Evolutionary conservation across 2,329 filamentous ascomycete genomes (phyloP), one percentile per base, ranked within the genome.

Genomic region (Diaporthe sp.): DNA sequence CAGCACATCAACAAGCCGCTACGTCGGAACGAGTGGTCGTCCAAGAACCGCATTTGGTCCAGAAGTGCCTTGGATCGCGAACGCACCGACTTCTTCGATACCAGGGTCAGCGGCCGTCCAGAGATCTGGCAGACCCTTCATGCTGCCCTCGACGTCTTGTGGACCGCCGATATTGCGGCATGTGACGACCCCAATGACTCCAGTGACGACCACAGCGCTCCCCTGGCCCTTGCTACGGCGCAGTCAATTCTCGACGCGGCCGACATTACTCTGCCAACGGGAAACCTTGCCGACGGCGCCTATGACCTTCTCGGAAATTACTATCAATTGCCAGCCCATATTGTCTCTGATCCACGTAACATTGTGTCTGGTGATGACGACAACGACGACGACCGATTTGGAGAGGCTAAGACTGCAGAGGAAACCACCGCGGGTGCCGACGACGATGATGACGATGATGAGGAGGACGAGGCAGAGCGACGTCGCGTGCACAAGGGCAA

Each of bases 71-170:
- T 98, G 2, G 90, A 92, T 75, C 88, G 88, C 44, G 94, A 98
- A 85, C 90, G 96, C 67, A 86, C 85, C 67, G 95, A 95, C 77
- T 98, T 97, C 87, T 98, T 98, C 84, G 95, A 98, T 77, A 98
- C 96, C 1, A 88, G 95, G 63, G 94, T 97, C 22, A 94, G 93
- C 0, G 95, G 95, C 2, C 89, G 91, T 5, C 81, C 89, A 6
- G 94, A 98, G 83, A 90, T 97, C 37, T 98, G 96, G 96, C 91
- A 91, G 79, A 93, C 94, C 0, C 84, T 98, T 20, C 89, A 89
- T 61, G 86, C 91, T 1, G 93, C 92, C 0, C 87, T 95, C 25
- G 90, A 94, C 76, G 86, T 94, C 9, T 83, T 98, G 77, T 93
- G 93, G 85, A 88, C 88, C 15, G 86, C 88, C 0, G 88, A 90